These are phyloP conservation scores for Hirschioporus abietinus DNA, from an alignment of 768 basidiomycete species.

Conservation along the genomic window DNA sequence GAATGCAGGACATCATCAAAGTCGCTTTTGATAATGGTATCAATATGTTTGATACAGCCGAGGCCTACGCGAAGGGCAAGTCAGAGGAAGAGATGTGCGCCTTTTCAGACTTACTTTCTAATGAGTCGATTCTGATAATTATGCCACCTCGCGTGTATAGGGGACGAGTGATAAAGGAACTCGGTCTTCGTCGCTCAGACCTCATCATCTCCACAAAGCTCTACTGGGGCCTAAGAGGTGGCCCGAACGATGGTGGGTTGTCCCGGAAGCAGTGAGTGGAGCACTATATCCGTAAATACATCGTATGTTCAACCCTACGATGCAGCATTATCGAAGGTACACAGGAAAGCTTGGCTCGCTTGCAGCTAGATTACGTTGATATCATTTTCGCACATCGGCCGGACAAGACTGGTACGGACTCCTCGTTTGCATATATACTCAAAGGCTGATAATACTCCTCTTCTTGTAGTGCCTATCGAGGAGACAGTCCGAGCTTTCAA, in stretches of 20 bases:
- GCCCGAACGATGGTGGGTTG: conserved; percentile 44
- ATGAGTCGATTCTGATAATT: neutral
- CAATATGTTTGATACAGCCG: conserved; percentile 73
- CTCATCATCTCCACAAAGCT: conserved; percentile 77
- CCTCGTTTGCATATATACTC: neutral
- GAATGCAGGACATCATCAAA: conserved; percentile 64
- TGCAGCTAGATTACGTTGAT: conserved; percentile 52
- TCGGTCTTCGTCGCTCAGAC: conserved; percentile 59
- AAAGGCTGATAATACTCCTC: neutral
- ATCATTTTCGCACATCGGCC: conserved; percentile 45
- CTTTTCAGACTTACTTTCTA: conserved; percentile 1
- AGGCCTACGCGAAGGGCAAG: conserved; percentile 57
- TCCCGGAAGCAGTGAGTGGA: conserved; percentile 23
- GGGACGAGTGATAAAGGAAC: conserved; percentile 72
- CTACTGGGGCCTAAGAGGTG: conserved; percentile 64
- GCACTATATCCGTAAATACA: neutral
- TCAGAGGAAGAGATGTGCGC: conserved; percentile 70
- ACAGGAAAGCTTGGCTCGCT: conserved; percentile 42
- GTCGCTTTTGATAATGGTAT: conserved; percentile 71
- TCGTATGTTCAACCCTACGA: conserved; percentile 3
- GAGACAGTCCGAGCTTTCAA: conserved; percentile 58
- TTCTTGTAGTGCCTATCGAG: conserved; percentile 35
- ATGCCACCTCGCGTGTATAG: conserved; percentile 16
- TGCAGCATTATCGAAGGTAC: conserved; percentile 48
- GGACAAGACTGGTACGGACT: conserved; percentile 29